Evolutionary conservation across 108 stramenopile genomes (phyloP).

Genomic region (Pseudonitzschia multistriata): DNA sequence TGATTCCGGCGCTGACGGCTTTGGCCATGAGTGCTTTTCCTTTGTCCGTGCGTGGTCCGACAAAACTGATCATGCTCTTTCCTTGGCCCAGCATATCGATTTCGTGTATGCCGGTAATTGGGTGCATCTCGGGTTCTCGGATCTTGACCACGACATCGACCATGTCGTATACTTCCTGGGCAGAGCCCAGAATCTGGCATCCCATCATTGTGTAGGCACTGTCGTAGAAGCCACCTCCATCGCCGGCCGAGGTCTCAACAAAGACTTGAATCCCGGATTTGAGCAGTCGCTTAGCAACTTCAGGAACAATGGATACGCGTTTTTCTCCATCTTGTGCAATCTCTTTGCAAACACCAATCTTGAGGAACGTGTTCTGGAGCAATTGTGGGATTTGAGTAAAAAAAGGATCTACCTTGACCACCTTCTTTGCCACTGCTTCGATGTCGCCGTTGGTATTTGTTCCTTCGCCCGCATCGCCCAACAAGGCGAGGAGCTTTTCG

Average conservation of each 20-base stretch:
- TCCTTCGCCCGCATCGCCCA: conserved; percentile 20
- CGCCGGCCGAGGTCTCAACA: conserved; percentile 65
- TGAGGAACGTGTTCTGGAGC: conserved; percentile 41
- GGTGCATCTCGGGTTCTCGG: conserved; percentile 57
- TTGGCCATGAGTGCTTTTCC: conserved; percentile 59
- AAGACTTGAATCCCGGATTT: conserved; percentile 51
- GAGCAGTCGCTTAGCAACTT: conserved; percentile 44
- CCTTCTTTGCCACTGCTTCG: conserved; percentile 16
- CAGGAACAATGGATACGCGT: conserved; percentile 57
- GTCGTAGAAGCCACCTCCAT: conserved; percentile 65
- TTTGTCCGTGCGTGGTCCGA: conserved; percentile 49
- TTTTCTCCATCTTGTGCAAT: conserved; percentile 49
- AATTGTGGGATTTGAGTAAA: conserved; percentile 41
- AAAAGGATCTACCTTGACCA: conserved; percentile 34
- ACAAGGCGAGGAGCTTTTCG: conserved; percentile 42
- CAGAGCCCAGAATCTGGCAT: conserved; percentile 47
- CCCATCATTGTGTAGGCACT: conserved; percentile 67
- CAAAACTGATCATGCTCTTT: conserved; percentile 68
- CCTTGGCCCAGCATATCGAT: conserved; percentile 56
- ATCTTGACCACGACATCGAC: conserved; percentile 60
- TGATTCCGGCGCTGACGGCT: conserved; percentile 40
- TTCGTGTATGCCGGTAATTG: conserved; percentile 57
- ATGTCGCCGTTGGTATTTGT: conserved; percentile 7
- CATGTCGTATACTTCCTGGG: conserved; percentile 46
- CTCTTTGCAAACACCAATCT: conserved; percentile 77